These are phyloP conservation scores for sweet orange (Citrus sinensis) DNA, from an alignment of 345 rosid species.

Conservation along the genomic window DNA sequence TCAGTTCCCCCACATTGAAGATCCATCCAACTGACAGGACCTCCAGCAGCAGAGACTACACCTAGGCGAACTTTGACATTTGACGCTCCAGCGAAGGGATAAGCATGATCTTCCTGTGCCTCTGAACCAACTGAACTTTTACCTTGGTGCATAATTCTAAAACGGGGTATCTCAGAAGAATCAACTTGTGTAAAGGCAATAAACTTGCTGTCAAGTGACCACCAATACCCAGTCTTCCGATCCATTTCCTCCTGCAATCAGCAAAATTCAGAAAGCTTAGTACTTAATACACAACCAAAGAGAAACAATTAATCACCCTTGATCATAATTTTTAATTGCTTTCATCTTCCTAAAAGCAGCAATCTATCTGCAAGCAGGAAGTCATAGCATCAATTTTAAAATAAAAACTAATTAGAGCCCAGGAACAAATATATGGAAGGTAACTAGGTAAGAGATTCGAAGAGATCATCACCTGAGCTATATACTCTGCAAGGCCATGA, in stretches of 20 bases:
- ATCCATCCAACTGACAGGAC: slow-evolving; percentile 82
- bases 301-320: background rate
- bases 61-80: slow-evolving; percentile 87
- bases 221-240: slow-evolving; percentile 91
- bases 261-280: slow-evolving; percentile 1
- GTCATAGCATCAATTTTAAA: slow-evolving; percentile 3
- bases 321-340: background rate
- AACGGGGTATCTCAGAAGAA: slow-evolving; percentile 68
- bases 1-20: slow-evolving; percentile 69
- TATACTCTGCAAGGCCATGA: slow-evolving; percentile 97
- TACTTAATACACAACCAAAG: background rate
- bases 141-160: slow-evolving; percentile 97
- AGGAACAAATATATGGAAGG: slow-evolving; percentile 5
- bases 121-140: slow-evolving; percentile 73
- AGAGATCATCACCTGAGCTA: slow-evolving; percentile 79
- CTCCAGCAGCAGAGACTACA: slow-evolving; percentile 73
- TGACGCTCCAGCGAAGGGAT: slow-evolving; percentile 92
- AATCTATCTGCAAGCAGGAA: background rate
- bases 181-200: slow-evolving; percentile 85
- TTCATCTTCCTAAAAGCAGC: background rate
- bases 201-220: slow-evolving; percentile 88
- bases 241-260: slow-evolving; percentile 93
- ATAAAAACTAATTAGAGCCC: background rate
- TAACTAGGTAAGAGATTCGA: background rate
- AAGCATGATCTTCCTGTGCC: slow-evolving; percentile 91